phyloP scores from a whole-genome alignment of 1,284 basidiomycete genomes.

The Ceratobasidium sp. region DNA sequence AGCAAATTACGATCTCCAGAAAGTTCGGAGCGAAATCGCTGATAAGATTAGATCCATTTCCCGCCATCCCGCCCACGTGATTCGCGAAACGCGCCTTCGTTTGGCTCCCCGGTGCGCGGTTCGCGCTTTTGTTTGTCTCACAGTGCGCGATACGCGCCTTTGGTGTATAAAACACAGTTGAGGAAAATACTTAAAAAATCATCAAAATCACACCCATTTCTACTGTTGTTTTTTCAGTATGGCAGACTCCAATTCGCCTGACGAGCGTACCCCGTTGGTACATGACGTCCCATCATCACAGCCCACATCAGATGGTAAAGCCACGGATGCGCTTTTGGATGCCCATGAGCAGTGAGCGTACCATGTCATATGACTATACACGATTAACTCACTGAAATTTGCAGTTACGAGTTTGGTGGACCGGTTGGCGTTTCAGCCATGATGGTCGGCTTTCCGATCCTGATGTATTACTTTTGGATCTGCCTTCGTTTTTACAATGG shows the following conservation, averaged over 20 bases:
- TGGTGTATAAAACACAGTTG: neutral
- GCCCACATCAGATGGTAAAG: conserved; percentile 6
- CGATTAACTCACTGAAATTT: neutral
- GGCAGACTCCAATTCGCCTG: neutral
- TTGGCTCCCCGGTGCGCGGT: no score
- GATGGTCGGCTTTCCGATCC: conserved; percentile 90
- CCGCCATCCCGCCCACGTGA: neutral
- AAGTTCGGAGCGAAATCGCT: conserved; percentile 8
- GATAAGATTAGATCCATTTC: conserved; percentile 4
- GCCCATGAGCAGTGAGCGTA: conserved; percentile 23
- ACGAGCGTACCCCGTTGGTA: conserved; percentile 26
- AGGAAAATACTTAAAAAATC: neutral
- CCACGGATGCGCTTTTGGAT: conserved; percentile 17
- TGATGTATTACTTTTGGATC: conserved; percentile 99
- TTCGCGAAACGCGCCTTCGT: conserved; percentile 22
- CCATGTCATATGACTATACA: neutral
- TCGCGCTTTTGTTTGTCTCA: neutral
- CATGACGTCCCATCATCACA: neutral
- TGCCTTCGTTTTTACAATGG: conserved; percentile 98
- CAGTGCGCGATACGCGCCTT: conserved; percentile 23
- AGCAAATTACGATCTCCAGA: conserved; percentile 8
- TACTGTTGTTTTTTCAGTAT: neutral
- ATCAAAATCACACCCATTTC: neutral
- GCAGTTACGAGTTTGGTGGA: conserved; percentile 94
- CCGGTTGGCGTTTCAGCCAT: conserved; percentile 90